Evolutionary conservation across 805 yeast species (phyloP).

Genomic region (Metschnikowia corniflorae): DNA sequence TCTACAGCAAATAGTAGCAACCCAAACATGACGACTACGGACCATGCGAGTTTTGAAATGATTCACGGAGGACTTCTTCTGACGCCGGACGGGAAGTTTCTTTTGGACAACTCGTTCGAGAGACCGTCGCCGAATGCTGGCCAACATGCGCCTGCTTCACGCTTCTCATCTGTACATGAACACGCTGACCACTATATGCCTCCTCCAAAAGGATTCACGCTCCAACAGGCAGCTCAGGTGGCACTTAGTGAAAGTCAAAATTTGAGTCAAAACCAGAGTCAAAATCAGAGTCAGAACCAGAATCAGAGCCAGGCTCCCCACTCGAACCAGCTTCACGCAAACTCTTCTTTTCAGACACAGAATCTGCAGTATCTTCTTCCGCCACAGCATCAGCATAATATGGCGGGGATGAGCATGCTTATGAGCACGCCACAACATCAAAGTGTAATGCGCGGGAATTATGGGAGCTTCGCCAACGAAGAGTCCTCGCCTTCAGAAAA

Average conservation of each 20-base stretch:
- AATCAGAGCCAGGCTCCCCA: conserved; percentile 1
- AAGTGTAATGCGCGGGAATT: conserved; percentile 17
- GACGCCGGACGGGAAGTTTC: conserved; percentile 40
- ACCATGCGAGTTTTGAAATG: conserved; percentile 40
- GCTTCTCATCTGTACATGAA: conserved; percentile 1
- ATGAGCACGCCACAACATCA: conserved; percentile 45
- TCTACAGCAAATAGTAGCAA: conserved; percentile 29
- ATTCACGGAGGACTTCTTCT: conserved; percentile 31
- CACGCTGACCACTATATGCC: conserved; percentile 22
- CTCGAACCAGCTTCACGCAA: background rate
- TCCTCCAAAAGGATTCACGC: conserved; percentile 25
- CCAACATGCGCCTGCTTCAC: conserved; percentile 3
- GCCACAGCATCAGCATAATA: conserved; percentile 9
- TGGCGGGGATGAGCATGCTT: conserved; percentile 28
- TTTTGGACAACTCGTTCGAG: conserved; percentile 39
- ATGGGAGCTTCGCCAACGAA: conserved; percentile 2
- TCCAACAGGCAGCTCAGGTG: conserved; percentile 14
- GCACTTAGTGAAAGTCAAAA: conserved; percentile 4
- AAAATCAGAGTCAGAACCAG: conserved; percentile 1
- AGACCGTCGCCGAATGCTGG: conserved; percentile 25
- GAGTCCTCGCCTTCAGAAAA: conserved; percentile 13
- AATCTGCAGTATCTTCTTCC: conserved; percentile 7
- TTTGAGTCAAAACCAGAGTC: background rate
- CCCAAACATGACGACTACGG: conserved; percentile 33
- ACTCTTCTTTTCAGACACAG: background rate